Conservation (phyloP, 2,329 filamentous ascomycete species). For the Acarospora socialis region DNA sequence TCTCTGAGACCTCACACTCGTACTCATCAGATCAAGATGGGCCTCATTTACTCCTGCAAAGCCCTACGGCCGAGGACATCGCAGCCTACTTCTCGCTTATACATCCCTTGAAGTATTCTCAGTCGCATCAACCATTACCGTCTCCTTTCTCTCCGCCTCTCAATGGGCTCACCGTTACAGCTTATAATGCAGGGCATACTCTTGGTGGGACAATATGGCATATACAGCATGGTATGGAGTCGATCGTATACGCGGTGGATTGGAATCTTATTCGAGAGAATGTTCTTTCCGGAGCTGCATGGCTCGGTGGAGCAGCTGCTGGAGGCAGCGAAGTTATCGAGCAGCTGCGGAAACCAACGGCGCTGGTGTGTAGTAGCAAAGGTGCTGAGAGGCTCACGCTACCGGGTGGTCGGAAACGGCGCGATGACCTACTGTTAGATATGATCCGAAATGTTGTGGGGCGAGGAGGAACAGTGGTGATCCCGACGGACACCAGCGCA, state of each 20-base stretch:
- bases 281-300: slow-evolving; percentile 82
- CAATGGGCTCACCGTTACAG: slow-evolving; percentile 84
- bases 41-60: slow-evolving; percentile 43
- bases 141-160: slow-evolving; percentile 80
- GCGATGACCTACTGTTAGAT: slow-evolving; percentile 73
- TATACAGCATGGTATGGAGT: slow-evolving; percentile 90
- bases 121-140: slow-evolving; percentile 78
- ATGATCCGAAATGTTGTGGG: slow-evolving; percentile 66
- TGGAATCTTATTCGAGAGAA: slow-evolving; percentile 98
- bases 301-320: slow-evolving; percentile 68
- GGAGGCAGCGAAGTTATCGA: slow-evolving; percentile 86
- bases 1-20: slow-evolving; percentile 44
- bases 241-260: slow-evolving; percentile 91
- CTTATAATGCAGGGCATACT: slow-evolving; percentile 92
- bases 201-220: slow-evolving; percentile 98
- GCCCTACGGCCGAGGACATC: slow-evolving; percentile 78
- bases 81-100: slow-evolving; percentile 82
- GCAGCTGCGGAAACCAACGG: slow-evolving; percentile 82
- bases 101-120: slow-evolving; percentile 88
- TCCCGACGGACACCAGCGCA: slow-evolving; percentile 92
- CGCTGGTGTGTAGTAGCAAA: slow-evolving; percentile 79
- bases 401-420: slow-evolving; percentile 58
- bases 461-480: slow-evolving; percentile 77
- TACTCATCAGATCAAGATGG: slow-evolving; percentile 33
- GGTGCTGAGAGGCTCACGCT: slow-evolving; percentile 59